Percentiles rank a stretch among this genome's conserved stretches.
Conservation (phyloP, 164 flowering plant genomes). For the Vitis rotundifolia region DNA sequence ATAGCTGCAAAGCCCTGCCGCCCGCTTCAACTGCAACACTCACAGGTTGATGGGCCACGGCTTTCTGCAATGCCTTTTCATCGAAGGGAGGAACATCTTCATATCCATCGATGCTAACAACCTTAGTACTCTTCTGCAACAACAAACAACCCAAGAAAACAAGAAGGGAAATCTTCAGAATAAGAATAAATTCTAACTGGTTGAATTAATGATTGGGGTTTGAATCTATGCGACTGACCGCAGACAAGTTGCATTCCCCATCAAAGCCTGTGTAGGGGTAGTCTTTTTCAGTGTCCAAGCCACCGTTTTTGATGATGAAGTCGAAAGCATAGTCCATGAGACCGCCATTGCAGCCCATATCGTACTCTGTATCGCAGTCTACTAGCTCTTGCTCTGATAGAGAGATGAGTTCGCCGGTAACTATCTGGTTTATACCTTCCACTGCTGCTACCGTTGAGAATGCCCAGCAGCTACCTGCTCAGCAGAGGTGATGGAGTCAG, state of each 20-base stretch:
- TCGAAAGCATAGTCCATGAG: slow-evolving; percentile 94
- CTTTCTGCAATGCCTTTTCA: slow-evolving; percentile 73
- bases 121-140: slow-evolving; percentile 63
- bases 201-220: too few species aligned
- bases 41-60: slow-evolving; percentile 84
- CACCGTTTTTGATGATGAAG: slow-evolving; percentile 84
- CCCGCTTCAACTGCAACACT: slow-evolving; percentile 89
- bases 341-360: slow-evolving; percentile 89
- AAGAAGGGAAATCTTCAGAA: not conserved
- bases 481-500: not conserved
- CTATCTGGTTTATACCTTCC: slow-evolving; percentile 85
- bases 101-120: slow-evolving; percentile 76
- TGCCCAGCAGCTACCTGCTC: slow-evolving; percentile 89
- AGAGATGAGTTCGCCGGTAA: slow-evolving; percentile 62
- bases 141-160: slow-evolving; percentile 2
- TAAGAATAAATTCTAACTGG: not conserved
- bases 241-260: slow-evolving; percentile 47
- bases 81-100: slow-evolving; percentile 68
- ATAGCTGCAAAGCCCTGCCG: slow-evolving; percentile 74
- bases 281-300: slow-evolving; percentile 73
- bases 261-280: slow-evolving; percentile 73
- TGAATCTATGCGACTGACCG: slow-evolving; percentile 35
- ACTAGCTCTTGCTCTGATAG: slow-evolving; percentile 94
- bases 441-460: slow-evolving; percentile 90
- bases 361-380: slow-evolving; percentile 71